These are phyloP conservation scores for Pholiota microspora DNA, from an alignment of 768 basidiomycete genomes.

Conservation along the genomic window DNA sequence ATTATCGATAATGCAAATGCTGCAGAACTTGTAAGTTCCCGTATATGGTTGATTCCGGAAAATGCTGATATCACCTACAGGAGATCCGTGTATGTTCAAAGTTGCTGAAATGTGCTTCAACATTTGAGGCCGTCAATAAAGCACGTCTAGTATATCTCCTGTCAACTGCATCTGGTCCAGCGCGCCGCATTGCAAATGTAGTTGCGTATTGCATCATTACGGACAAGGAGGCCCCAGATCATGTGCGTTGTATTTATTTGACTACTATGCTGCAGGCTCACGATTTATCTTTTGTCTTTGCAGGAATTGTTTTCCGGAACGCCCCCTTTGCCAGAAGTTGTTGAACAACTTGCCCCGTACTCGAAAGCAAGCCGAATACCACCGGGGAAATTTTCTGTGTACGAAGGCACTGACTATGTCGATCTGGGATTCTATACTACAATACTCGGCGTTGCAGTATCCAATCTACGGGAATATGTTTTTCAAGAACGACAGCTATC, in stretches of 20 bases:
- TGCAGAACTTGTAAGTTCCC: constrained; percentile 24
- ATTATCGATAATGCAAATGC: constrained; percentile 31
- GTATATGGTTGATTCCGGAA: neutral
- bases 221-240: constrained; percentile 19
- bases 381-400: constrained; percentile 50
- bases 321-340: constrained; percentile 50
- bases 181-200: constrained; percentile 55
- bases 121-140: constrained; percentile 48
- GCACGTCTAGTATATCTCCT: constrained; percentile 49
- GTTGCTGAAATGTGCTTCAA: constrained; percentile 37
- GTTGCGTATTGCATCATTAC: constrained; percentile 52
- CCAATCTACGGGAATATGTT: constrained; percentile 58
- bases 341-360: constrained; percentile 45
- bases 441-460: constrained; percentile 58
- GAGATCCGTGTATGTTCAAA: constrained; percentile 45
- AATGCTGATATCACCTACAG: constrained; percentile 28
- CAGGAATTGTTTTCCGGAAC: constrained; percentile 43
- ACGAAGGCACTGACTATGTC: constrained; percentile 59
- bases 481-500: constrained; percentile 38
- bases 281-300: constrained; percentile 11
- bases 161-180: constrained; percentile 45
- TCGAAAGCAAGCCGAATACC: constrained; percentile 25
- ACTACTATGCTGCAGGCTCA: constrained; percentile 3
- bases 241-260: constrained; percentile 17
- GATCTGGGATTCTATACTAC: constrained; percentile 52